A percentile compares a stretch with the other conserved stretches of the same genome.
Evolutionary conservation across 2,329 filamentous ascomycete species (phyloP).

Genomic region (Botrytis fragariae): DNA sequence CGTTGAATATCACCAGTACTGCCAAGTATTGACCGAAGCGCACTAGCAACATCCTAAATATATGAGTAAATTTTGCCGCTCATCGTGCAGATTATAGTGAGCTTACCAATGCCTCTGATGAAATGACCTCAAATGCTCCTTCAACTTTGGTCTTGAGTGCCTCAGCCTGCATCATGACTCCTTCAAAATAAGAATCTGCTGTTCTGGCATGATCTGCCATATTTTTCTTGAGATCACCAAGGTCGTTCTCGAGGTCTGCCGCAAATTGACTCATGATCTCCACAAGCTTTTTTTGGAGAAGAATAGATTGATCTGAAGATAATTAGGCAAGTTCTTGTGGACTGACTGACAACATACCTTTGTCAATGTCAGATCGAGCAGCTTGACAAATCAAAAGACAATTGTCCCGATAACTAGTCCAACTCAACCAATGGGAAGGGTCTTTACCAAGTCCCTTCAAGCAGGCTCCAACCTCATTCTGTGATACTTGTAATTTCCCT

Average conservation of each 20-base stretch:
- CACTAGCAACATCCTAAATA: slow-evolving; percentile 9
- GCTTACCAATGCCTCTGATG: slow-evolving; percentile 23
- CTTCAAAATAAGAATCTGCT: slow-evolving; percentile 31
- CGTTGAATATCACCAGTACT: slow-evolving; percentile 26
- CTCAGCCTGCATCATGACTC: slow-evolving; percentile 27
- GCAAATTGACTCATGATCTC: slow-evolving; percentile 35
- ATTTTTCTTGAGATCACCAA: slow-evolving; percentile 27
- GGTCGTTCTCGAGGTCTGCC: slow-evolving; percentile 29
- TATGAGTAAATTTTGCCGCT: not conserved
- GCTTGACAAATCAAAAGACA: slow-evolving; percentile 62
- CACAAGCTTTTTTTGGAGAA: slow-evolving; percentile 33
- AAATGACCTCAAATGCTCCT: slow-evolving; percentile 29
- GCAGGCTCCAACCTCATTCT: slow-evolving; percentile 47
- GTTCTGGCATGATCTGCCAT: slow-evolving; percentile 27
- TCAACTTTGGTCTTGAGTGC: slow-evolving; percentile 29
- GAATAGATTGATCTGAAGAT: slow-evolving; percentile 35
- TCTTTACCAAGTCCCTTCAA: slow-evolving; percentile 52
- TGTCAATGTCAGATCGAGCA: slow-evolving; percentile 56
- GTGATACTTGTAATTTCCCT: slow-evolving; percentile 33
- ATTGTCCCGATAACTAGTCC: slow-evolving; percentile 60
- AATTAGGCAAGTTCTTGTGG: slow-evolving; percentile 23
- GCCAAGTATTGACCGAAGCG: slow-evolving; percentile 14
- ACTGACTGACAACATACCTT: slow-evolving; percentile 40
- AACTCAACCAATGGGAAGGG: slow-evolving; percentile 62
- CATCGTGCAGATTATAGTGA: too few relatives aligned